Evolutionary conservation across 1,284 basidiomycete genomes (phyloP), one percentile per base, ranked within the genome.

Genomic region (Fistulinella cinereoalba): DNA sequence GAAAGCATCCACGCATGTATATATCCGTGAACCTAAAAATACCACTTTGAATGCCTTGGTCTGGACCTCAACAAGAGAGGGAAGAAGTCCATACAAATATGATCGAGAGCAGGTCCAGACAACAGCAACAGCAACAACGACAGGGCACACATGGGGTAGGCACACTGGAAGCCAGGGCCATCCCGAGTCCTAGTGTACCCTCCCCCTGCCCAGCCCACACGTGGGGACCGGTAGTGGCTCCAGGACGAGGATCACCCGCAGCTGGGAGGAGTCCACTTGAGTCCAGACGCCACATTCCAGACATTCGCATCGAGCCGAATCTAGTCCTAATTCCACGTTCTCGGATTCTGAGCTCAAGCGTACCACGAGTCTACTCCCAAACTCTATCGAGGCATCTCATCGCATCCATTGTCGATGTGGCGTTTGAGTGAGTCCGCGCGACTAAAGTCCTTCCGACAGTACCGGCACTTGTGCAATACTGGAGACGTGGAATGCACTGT

Each of bases 381-480:
- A 56, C 46, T 62, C 51, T 63, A 64, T 62, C 59, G 64, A 47
- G 71, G 74, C 71, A 76, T 78, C 56, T 80, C 79, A 59, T 81
- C 79, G 66, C 76, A 75, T 51, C 84, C 84, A 55, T 86, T 84
- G 69, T 88, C 83, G 45, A 82, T 51, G 62, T 80, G 77, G 47
- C 77, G 69, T 61, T 79, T 80, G 50, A 79, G 70, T 49, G 77
- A 79, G 61, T 80, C 77, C 23, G 71, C 65, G 3, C 86, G 78
- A 66, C 83, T 85, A 63, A 88, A 88, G 57, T 80, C 80, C 64
- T 86, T 88, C 52, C 74, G 72, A 67, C 86, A 89, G 61, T 72
- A 80, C 23, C 73, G 74, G 66, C 86, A 88, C 43, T 72, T 73
- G 61, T 88, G 84, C 47, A 75, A 66, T 45, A 79, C 71, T 36